Evolutionary conservation across 1,139 yeast genomes (phyloP).

Genomic region (Suhomyces chickasaworum): DNA sequence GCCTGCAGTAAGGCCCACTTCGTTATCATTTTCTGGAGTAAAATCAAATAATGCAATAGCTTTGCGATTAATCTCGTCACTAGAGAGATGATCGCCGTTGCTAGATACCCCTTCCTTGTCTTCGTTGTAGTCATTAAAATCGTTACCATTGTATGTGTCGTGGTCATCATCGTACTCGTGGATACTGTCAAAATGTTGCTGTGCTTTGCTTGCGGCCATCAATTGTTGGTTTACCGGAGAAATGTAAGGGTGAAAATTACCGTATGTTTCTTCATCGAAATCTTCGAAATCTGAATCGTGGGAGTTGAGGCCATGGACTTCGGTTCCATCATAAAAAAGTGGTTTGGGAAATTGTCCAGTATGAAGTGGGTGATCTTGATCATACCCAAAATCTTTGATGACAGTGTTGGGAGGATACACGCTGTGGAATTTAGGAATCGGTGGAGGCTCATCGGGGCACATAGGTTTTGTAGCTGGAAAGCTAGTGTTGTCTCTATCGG

Average conservation of each 20-base stretch:
- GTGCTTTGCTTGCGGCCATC: not conserved
- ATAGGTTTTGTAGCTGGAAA: not conserved
- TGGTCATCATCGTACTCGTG: slow-evolving; percentile 13
- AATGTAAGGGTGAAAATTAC: slow-evolving; percentile 16
- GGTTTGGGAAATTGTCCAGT: slow-evolving; percentile 46
- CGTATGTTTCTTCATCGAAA: slow-evolving; percentile 15
- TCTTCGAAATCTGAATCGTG: slow-evolving; percentile 23
- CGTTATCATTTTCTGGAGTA: slow-evolving; percentile 91
- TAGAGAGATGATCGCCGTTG: slow-evolving; percentile 11
- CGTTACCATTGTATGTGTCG: slow-evolving; percentile 10
- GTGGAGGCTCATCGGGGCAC: slow-evolving; percentile 6
- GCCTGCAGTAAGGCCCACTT: slow-evolving; percentile 74
- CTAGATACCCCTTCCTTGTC: slow-evolving; percentile 2
- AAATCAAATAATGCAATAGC: slow-evolving; percentile 91
- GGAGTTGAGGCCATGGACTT: slow-evolving; percentile 16
- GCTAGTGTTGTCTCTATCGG: not conserved
- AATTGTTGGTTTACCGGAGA: slow-evolving; percentile 15
- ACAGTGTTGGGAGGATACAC: slow-evolving; percentile 37
- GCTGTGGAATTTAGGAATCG: slow-evolving; percentile 7
- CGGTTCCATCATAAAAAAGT: slow-evolving; percentile 19
- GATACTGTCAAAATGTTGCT: slow-evolving; percentile 8
- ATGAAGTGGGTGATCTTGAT: slow-evolving; percentile 63
- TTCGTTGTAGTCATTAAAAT: slow-evolving; percentile 11
- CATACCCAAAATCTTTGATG: slow-evolving; percentile 81
- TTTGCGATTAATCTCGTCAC: slow-evolving; percentile 49